Conservation (phyloP, 2,329 filamentous ascomycete genomes). For the Fusarium brachygibbosum region DNA sequence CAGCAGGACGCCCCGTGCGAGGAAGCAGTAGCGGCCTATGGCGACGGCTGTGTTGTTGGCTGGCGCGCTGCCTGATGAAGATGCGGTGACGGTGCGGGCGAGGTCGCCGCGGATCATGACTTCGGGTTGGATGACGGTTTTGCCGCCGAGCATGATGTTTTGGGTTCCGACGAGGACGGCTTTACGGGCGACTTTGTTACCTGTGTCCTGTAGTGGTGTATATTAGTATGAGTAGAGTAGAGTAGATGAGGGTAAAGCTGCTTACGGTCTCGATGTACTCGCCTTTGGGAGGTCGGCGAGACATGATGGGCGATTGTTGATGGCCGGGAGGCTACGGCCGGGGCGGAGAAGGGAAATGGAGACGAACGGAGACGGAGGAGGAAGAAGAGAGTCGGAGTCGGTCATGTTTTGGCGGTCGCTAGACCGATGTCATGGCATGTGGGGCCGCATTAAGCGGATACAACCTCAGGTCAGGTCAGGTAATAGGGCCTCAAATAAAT, state of each 20-base stretch:
- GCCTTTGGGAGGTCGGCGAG: constrained; percentile 82
- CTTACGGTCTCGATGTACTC: constrained; percentile 96
- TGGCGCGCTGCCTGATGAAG: constrained; percentile 57
- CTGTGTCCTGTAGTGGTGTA: constrained; percentile 77
- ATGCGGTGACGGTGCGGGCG: constrained; percentile 67
- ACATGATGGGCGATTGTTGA: constrained; percentile 66
- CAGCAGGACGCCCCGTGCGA: constrained; percentile 82
- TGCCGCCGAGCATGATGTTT: constrained; percentile 97
- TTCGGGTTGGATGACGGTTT: constrained; percentile 94
- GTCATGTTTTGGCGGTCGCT: constrained; percentile 24
- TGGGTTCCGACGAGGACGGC: constrained; percentile 93
- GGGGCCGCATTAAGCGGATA: constrained; percentile 31
- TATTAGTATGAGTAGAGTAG: background rate
- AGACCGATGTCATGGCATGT: constrained; percentile 36
- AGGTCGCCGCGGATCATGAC: constrained; percentile 95
- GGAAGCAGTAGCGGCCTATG: constrained; percentile 92
- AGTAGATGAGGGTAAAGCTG: background rate
- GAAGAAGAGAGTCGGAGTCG: constrained; percentile 34
- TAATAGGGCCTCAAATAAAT: constrained; percentile 20
- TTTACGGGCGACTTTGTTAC: constrained; percentile 97
- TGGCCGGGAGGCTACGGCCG: constrained; percentile 30
- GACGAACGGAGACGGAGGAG: constrained; percentile 17
- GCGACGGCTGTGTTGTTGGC: constrained; percentile 78
- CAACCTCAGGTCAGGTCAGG: background rate
- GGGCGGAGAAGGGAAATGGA: constrained; percentile 20